Evolutionary conservation across 805 yeast genomes (phyloP).

Genomic region (Kuraishia molischiana): DNA sequence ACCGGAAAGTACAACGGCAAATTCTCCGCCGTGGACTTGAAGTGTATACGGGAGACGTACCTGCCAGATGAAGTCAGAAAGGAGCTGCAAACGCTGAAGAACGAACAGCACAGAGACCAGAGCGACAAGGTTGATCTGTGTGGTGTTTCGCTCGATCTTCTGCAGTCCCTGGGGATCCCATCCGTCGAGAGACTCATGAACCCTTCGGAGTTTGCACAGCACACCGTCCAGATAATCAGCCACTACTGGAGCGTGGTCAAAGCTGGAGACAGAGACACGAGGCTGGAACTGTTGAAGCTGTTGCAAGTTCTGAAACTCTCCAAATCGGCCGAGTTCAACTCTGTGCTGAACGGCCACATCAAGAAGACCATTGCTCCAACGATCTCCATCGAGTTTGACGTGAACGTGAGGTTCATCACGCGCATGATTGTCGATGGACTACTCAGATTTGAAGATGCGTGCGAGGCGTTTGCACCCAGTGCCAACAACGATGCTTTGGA

Average conservation of each 20-base stretch:
- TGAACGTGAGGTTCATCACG: slow-evolving; percentile 24
- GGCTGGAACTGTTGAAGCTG: background rate
- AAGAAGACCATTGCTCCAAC: slow-evolving; percentile 18
- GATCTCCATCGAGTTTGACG: slow-evolving; percentile 22
- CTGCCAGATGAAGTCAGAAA: background rate
- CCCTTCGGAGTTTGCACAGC: slow-evolving; percentile 20
- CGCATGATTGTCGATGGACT: slow-evolving; percentile 27
- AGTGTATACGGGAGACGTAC: background rate
- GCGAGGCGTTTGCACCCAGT: slow-evolving; percentile 1
- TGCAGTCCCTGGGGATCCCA: slow-evolving; percentile 14
- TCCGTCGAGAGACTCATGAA: slow-evolving; percentile 18
- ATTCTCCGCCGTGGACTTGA: background rate
- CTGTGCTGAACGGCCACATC: slow-evolving; percentile 13
- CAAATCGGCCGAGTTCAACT: slow-evolving; percentile 25
- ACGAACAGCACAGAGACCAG: background rate
- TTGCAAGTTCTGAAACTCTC: background rate
- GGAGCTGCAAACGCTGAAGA: background rate
- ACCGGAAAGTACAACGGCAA: background rate
- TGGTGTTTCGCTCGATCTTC: slow-evolving; percentile 9
- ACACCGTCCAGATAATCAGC: slow-evolving; percentile 13
- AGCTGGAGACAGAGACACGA: slow-evolving; percentile 8
- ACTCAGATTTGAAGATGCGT: slow-evolving; percentile 17
- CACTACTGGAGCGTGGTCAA: slow-evolving; percentile 17
- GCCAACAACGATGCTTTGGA: slow-evolving; percentile 5
- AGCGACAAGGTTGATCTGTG: background rate